These are phyloP conservation scores for Termitomyces eurrhizus DNA, from an alignment of 768 basidiomycete genomes.

Conservation along the genomic window DNA sequence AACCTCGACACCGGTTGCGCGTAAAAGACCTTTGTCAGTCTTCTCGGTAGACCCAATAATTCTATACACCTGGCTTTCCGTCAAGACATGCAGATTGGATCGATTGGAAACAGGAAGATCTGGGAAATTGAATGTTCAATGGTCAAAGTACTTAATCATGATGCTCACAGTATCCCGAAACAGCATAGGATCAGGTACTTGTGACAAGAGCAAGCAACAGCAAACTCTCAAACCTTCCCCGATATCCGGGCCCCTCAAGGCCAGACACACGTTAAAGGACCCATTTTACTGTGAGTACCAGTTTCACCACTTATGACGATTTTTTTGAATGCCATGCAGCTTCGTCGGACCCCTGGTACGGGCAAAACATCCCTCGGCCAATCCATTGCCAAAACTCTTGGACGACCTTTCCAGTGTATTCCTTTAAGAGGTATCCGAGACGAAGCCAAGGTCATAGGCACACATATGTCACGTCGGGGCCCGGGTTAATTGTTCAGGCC, in stretches of 20 bases:
- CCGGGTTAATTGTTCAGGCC: conserved; percentile 83
- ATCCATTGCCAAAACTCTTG: conserved; percentile 79
- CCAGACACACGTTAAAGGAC: conserved; percentile 49
- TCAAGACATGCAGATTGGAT: conserved; percentile 6
- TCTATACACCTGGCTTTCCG: conserved; percentile 11
- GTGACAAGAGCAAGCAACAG: conserved; percentile 14
- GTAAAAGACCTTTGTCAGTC: conserved; percentile 1
- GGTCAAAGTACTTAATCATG: neutral
- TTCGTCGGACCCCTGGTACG: conserved; percentile 87
- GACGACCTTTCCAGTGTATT: conserved; percentile 87
- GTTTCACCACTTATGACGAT: neutral
- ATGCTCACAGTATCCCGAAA: conserved; percentile 13
- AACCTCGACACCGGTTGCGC: conserved; percentile 12
- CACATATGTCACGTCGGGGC: conserved; percentile 90
- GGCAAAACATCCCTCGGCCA: conserved; percentile 92
- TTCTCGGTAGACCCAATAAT: conserved; percentile 6
- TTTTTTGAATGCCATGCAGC: conserved; percentile 30
- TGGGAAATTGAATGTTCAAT: neutral
- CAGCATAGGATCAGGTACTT: conserved; percentile 13
- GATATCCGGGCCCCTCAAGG: conserved; percentile 8
- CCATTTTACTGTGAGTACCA: conserved; percentile 57
- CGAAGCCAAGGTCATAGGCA: conserved; percentile 69
- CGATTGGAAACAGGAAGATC: conserved; percentile 13
- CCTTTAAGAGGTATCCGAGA: conserved; percentile 91
- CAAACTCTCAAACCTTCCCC: conserved; percentile 16